Evolutionary conservation across 106 monocot genomes (phyloP), one percentile per base, ranked within the genome.

Genomic region (Acorus gramineus): DNA sequence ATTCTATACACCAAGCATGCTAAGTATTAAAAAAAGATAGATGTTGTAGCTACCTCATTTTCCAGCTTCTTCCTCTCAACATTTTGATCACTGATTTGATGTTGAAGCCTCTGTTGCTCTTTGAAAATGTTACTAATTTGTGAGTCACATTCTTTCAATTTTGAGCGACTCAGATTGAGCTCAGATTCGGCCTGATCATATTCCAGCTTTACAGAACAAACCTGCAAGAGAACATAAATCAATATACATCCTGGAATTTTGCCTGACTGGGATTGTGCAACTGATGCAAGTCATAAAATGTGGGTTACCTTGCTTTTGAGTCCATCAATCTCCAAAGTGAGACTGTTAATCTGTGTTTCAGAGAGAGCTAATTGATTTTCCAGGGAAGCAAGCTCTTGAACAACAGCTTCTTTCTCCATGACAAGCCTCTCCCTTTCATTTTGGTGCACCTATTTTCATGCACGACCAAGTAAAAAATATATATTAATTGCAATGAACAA

Each of bases 331-430:
- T 62, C 80, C 81, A 85, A 77, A 67, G 52, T 62, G 10, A 84
- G 77, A 75, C 58, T 46, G 50, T 49, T 66, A 73, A 92, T 88
- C 14, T 92, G 98, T 60, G 67, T 52, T 60, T 88, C 64, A 61
- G 71, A 67, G 59, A 74, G 68, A 72, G 71, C 67, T 47, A 98
- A 61, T 13, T 98, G 98, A 71, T 71, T 85, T 66, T 98, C 85
- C 59, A 85, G 70, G 11, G 71, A 63, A 61, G 76, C 68, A 69
- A 91, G 81, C 57, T 98, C 98, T 60, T 88, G 72, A 62, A 71
- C 44, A 46, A 83, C 82, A 12, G 91, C 91, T 69, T 91, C 98
- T 73, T 89, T 92, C 77, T 98, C 98, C 91, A 98, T 83, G 8
- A 85, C 70, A 50, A 98, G 83, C 70, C 71, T 87, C 62, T 92